phyloP scores from a whole-genome alignment of 1,284 basidiomycete species.

The Naganishia sp. region DNA sequence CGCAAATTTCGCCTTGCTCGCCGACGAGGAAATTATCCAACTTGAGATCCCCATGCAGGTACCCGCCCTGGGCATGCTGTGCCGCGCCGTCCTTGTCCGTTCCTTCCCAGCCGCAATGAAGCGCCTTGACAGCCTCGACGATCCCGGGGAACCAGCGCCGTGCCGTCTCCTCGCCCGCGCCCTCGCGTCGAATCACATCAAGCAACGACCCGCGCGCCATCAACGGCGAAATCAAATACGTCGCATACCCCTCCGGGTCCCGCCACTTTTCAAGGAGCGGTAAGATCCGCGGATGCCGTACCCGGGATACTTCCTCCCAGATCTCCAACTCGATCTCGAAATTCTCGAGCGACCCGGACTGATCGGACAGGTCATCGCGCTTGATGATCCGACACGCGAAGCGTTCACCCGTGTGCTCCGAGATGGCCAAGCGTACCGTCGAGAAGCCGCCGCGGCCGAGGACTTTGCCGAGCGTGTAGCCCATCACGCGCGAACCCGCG shows the following conservation, averaged over 20 bases:
- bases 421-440: constrained; percentile 73
- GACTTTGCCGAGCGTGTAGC: constrained; percentile 74
- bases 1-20: constrained; percentile 58
- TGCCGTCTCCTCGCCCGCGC: constrained; percentile 65
- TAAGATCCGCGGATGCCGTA: constrained; percentile 69
- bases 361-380: constrained; percentile 51
- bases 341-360: constrained; percentile 54
- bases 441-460: constrained; percentile 85
- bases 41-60: constrained; percentile 91
- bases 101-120: constrained; percentile 65
- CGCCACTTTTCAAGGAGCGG: constrained; percentile 73
- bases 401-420: constrained; percentile 62
- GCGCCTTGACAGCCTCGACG: constrained; percentile 77
- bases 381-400: constrained; percentile 80
- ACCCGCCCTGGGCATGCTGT: constrained; percentile 55
- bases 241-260: constrained; percentile 61
- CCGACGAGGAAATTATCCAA: constrained; percentile 94
- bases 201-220: constrained; percentile 83
- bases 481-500: constrained; percentile 45
- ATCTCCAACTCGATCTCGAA: constrained; percentile 74
- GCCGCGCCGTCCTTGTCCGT: constrained; percentile 47
- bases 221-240: constrained; percentile 79
- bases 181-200: constrained; percentile 70
- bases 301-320: constrained; percentile 65
- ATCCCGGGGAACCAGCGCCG: constrained; percentile 89